phyloP scores from a whole-genome alignment of 83 land plant species.

The Thuja plicata region DNA sequence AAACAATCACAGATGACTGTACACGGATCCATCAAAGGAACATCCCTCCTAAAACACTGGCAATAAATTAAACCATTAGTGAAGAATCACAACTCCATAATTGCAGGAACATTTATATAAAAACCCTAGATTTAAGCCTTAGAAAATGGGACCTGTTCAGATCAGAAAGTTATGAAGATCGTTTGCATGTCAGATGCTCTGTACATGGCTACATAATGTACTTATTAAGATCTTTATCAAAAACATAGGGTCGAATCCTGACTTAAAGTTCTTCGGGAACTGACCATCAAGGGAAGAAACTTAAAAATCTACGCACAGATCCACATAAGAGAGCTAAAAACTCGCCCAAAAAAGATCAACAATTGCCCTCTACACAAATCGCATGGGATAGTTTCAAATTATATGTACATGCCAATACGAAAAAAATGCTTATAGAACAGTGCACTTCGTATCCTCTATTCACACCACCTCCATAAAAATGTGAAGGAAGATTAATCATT shows the following conservation, averaged over 20 bases:
- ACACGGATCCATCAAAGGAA: not conserved
- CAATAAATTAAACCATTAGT: not conserved
- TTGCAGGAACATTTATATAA: not conserved
- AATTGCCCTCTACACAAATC: not conserved
- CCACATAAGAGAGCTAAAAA: not conserved
- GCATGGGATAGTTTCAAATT: not conserved
- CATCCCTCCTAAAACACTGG: not conserved
- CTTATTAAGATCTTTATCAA: not conserved
- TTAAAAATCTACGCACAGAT: not conserved
- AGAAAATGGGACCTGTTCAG: not conserved
- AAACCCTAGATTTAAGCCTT: not conserved
- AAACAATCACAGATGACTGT: not conserved
- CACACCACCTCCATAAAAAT: not conserved
- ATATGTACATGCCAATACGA: not conserved
- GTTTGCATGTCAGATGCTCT: not conserved
- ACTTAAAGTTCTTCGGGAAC: not conserved
- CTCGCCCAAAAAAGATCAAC: not conserved
- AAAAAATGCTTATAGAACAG: not conserved
- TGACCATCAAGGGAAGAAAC: not conserved
- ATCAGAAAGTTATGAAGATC: not conserved
- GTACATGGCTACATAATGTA: not conserved
- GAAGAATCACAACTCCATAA: not conserved
- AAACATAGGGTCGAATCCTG: not conserved
- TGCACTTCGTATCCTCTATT: not conserved
- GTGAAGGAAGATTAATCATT: not conserved